Percentiles rank a stretch among this genome's conserved stretches.
These are phyloP conservation scores for Centella asiatica DNA, from an alignment of 129 eudicot species.

Conservation along the genomic window DNA sequence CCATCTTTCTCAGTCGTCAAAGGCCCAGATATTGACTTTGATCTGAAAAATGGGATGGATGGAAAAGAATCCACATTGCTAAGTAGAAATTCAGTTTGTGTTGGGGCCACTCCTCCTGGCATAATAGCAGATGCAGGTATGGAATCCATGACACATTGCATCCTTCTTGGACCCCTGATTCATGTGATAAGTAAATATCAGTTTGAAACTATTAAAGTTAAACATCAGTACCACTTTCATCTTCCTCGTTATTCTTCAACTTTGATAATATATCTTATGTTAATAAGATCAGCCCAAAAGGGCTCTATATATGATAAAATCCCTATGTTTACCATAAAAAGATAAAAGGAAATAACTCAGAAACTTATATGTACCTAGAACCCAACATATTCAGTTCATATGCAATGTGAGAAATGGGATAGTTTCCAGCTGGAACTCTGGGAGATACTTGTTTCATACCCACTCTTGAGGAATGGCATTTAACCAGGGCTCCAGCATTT, in stretches of 20 bases:
- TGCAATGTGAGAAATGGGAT: not conserved
- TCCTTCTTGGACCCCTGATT: conserved; percentile 40
- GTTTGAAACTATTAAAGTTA: too few relatives aligned
- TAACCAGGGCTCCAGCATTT: not conserved
- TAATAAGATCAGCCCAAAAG: too few relatives aligned
- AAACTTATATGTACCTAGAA: not conserved
- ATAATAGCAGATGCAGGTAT: conserved; percentile 43
- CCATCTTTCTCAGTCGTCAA: conserved; percentile 9
- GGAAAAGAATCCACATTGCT: conserved; percentile 6
- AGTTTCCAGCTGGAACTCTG: not conserved
- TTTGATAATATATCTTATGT: too few relatives aligned
- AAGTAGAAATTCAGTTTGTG: conserved; percentile 32
- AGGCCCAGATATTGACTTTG: too few relatives aligned
- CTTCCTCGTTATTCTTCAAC: too few relatives aligned
- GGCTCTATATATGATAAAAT: too few relatives aligned
- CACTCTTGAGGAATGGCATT: not conserved
- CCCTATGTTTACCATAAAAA: too few relatives aligned
- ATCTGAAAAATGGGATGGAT: too few relatives aligned
- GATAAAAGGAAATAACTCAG: not conserved
- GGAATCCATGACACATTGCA: conserved; percentile 49
- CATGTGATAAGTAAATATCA: too few relatives aligned
- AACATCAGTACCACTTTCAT: too few relatives aligned
- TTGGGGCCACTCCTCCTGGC: conserved; percentile 44
- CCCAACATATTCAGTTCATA: not conserved
- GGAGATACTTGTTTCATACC: not conserved